Base-by-base conservation (phyloP, 1,139 yeast species). In the Taphrina populina region DNA sequence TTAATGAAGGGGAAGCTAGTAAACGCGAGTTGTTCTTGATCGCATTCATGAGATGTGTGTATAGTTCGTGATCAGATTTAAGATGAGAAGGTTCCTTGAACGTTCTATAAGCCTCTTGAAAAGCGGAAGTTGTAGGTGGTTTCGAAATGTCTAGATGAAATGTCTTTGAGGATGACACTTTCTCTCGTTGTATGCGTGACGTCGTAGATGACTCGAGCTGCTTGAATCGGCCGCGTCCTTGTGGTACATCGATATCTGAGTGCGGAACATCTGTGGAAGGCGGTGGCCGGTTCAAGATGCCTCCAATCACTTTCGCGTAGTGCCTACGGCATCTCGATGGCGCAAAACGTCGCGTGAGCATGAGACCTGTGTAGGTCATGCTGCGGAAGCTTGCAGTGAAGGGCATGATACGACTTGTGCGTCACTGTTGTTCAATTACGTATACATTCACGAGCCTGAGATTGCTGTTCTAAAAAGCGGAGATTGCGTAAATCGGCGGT, bases 221-320 rank as follows among this genome's bases (percentile, higher is more conserved):
- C 34, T 27, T 24, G 21, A 27, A 15, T 24, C 26, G 27, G 13
- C 39, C 34, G 4, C 20, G 10, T 17, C 37, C 26, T 2, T 19
- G 30, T 13, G 40, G 29, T 3, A 10, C 23, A 13, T 34, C 41
- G 5, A 10, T n/a, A 8, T 24, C 23, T 5, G 34, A 29, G 3
- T 20, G 23, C n/a, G 53, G 53, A 7, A 32, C 23, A 8, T 30
- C 32, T 19, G 53, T 29, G 2, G 44, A 34, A 15, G 53, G 53
- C 20, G 53, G 53, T n/a, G 53, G 44, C 23, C 27, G 44, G 17
- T 47, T 47, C 17, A 47, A 20, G 19, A 47, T 26, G 45, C 53
- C 53, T 3, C 53, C 53, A n/a, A 47, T 44, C 13, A 39, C 53
- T 20, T 44, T 23, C 19, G 53, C 53, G 15, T 47, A 47, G n/a